A percentile compares a stretch with the other conserved stretches of the same genome.
These are phyloP conservation scores for Skeletonema grethae DNA, from an alignment of 108 stramenopile genomes.

Conservation along the genomic window DNA sequence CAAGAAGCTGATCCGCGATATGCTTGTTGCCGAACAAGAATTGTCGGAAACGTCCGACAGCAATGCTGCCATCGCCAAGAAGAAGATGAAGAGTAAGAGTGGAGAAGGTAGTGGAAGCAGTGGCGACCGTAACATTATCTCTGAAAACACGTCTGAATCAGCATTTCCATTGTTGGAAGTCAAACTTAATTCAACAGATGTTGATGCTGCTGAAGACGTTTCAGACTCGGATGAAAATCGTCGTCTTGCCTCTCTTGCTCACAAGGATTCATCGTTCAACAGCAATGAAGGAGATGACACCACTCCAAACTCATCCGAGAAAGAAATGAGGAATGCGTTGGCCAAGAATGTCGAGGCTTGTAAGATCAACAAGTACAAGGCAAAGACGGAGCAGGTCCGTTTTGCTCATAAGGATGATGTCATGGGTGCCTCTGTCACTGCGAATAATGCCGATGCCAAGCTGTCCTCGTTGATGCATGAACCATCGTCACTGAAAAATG, in stretches of 20 bases:
- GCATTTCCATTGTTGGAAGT: constrained; percentile 27
- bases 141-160: constrained; percentile 1
- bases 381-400: constrained; percentile 29
- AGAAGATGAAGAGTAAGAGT: constrained; percentile 7
- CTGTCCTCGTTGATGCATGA: constrained; percentile 72
- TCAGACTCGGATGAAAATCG: constrained; percentile 49
- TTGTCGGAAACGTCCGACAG: neutral
- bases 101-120: neutral
- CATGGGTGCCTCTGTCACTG: constrained; percentile 81
- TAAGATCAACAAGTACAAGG: constrained; percentile 53
- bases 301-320: constrained; percentile 29
- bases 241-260: constrained; percentile 37
- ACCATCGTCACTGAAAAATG: constrained; percentile 15
- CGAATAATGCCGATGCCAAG: constrained; percentile 83
- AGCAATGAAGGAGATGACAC: constrained; percentile 14
- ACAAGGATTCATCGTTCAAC: constrained; percentile 25
- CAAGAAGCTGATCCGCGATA: constrained; percentile 52
- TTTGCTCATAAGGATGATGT: constrained; percentile 78
- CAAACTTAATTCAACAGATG: constrained; percentile 41
- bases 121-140: neutral
- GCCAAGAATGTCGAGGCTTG: constrained; percentile 60
- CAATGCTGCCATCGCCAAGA: constrained; percentile 15
- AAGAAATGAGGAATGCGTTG: constrained; percentile 54
- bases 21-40: constrained; percentile 28
- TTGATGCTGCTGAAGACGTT: constrained; percentile 23